Evolutionary conservation across 2,329 filamentous ascomycete species (phyloP), one percentile per base, ranked within the genome.

Genomic region (Rhytidhysteron rufulum): DNA sequence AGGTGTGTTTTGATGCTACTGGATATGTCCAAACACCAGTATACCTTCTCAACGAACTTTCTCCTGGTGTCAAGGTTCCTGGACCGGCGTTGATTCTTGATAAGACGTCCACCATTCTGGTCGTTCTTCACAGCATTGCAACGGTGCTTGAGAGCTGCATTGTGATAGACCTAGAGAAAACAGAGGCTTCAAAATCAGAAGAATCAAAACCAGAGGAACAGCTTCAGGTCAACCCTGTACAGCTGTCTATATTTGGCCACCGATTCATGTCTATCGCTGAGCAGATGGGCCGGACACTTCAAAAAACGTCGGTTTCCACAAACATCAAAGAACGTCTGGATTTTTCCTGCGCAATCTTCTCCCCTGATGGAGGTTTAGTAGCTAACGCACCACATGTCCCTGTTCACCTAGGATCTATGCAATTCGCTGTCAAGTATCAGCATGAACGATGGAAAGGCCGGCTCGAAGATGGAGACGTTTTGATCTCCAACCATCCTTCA

Each of bases 51-150:
- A 81, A 86, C 46, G 78, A 88, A 43, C 72, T 96, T 8, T 69
- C 73, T 1, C 73, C 87, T 5, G 88, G 89, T 2, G 82, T 89
- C 45, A 78, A 80, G 16, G 72, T 95, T 39, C 71, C 75, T 35
- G 90, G 90, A 0, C 90, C 90, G 1, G 89, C 89, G 0, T 87
- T 95, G 66, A 77, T 95, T 43, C 88, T 88, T 2, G 90, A 91
- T 57, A 85, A 85, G 6, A 90, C 86, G 1, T 90, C 96, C 65
- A 97, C 91, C 0, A 93, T 97, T 47, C 87, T 96, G 0, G 82
- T 96, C 3, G 86, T 87, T 0, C 91, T 90, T 0, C 79, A 78
- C 20, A 80, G 88, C 2, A 79, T 80, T 17, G 91, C 90, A 0
- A 68, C 89, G 18, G 74, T 95, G 22, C 82, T 95, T 15, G 77